phyloP scores from a whole-genome alignment of 371 early-diverging fungal species.

The Haplosporangium sp. region DNA sequence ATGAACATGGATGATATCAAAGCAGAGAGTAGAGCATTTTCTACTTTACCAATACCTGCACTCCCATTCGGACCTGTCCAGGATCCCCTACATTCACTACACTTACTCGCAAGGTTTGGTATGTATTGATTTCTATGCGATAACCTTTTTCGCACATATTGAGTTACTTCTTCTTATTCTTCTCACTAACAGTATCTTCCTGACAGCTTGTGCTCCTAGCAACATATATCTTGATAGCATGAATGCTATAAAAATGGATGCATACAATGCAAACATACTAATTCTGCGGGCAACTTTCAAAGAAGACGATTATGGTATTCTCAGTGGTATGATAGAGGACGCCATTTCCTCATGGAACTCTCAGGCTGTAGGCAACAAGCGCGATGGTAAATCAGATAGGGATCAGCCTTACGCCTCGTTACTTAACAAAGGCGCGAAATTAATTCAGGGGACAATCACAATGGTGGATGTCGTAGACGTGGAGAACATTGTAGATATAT shows the following conservation, averaged over 20 bases:
- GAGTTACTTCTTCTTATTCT: not conserved
- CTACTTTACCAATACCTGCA: conserved; percentile 22
- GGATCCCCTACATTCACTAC: conserved; percentile 75
- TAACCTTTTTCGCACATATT: not conserved
- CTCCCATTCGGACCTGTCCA: conserved; percentile 79
- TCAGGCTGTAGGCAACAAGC: conserved; percentile 6
- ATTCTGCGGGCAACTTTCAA: conserved; percentile 56
- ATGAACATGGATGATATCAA: conserved; percentile 39
- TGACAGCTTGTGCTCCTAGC: conserved; percentile 61
- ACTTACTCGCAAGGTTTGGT: conserved; percentile 72
- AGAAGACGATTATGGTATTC: conserved; percentile 36
- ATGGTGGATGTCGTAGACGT: conserved; percentile 51
- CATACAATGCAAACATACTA: conserved; percentile 72
- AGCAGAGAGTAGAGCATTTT: conserved; percentile 11
- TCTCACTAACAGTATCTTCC: too few relatives aligned
- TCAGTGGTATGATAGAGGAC: conserved; percentile 52
- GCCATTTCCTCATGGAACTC: conserved; percentile 47
- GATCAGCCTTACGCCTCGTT: conserved; percentile 17
- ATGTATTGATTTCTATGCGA: conserved; percentile 2
- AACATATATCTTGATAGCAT: conserved; percentile 61
- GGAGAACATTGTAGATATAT: conserved; percentile 49
- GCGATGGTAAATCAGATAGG: conserved; percentile 1
- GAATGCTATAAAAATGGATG: conserved; percentile 66
- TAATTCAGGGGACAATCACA: conserved; percentile 39
- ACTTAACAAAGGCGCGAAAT: conserved; percentile 34